These are phyloP conservation scores for Uronychia binucleata DNA, from an alignment of 73 alveolate genomes.

Conservation along the genomic window DNA sequence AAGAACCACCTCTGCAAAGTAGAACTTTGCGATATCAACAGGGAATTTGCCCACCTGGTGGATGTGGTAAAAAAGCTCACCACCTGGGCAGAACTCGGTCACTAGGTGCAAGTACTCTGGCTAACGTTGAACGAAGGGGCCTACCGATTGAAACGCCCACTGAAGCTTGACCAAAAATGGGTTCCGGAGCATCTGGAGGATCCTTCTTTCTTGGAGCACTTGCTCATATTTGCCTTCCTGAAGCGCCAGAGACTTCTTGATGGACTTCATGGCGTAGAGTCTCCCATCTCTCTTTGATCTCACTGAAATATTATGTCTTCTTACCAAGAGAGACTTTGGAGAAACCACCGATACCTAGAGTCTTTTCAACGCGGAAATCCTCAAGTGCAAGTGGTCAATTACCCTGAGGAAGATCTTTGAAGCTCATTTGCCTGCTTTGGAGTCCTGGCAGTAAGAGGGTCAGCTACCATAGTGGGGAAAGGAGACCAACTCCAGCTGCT, in stretches of 20 bases:
- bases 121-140: constrained; percentile 1
- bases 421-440: too few species aligned
- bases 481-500: too few species aligned
- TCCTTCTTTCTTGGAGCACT: constrained; percentile 24
- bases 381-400: too few species aligned
- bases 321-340: not conserved
- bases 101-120: constrained; percentile 31
- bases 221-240: not conserved
- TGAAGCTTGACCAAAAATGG: constrained; percentile 36
- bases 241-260: not conserved
- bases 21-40: constrained; percentile 76
- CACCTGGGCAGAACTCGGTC: constrained; percentile 66
- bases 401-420: too few species aligned
- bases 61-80: constrained; percentile 73
- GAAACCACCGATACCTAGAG: not conserved
- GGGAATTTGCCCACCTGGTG: constrained; percentile 62
- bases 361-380: not conserved
- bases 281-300: not conserved
- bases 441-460: too few species aligned
- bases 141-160: constrained; percentile 42
- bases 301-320: not conserved
- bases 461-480: too few species aligned
- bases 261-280: not conserved
- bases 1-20: constrained; percentile 53
- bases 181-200: constrained; percentile 29